A percentile compares a stretch with the other conserved stretches of the same genome.
phyloP scores from a whole-genome alignment of 1,139 yeast genomes.

The Candida frijolesensis region DNA sequence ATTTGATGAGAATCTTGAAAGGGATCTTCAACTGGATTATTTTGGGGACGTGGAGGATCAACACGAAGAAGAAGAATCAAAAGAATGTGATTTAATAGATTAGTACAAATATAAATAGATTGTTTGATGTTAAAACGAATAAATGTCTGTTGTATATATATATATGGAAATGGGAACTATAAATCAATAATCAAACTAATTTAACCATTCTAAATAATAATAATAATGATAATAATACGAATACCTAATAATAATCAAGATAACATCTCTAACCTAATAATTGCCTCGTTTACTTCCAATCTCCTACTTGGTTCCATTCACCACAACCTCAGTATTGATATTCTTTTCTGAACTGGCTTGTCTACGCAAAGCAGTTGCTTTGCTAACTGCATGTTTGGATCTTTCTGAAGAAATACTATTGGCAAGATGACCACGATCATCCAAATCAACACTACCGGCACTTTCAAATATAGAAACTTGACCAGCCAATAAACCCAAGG shows the following conservation, averaged over 20 bases:
- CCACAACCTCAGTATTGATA: not conserved
- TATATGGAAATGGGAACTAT: not conserved
- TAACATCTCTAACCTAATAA: not conserved
- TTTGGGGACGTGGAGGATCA: conserved; percentile 12
- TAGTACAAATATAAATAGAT: not conserved
- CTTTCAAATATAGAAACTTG: conserved; percentile 74
- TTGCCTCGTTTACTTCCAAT: too few relatives aligned
- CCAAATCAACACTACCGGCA: conserved; percentile 73
- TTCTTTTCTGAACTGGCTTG: conserved; percentile 21
- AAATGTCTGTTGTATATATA: not conserved
- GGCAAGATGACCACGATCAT: conserved; percentile 69
- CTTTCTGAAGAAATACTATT: conserved; percentile 47
- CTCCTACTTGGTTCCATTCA: not conserved
- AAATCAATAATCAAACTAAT: not conserved
- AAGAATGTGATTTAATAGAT: not conserved
- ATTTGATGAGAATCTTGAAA: conserved; percentile 36
- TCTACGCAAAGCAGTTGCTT: conserved; percentile 30
- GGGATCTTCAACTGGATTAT: conserved; percentile 28
- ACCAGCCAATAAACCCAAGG: conserved; percentile 78
- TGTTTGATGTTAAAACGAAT: not conserved
- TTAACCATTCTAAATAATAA: not conserved
- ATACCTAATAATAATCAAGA: not conserved
- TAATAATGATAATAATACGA: not conserved
- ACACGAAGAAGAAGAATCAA: not conserved
- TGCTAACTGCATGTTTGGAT: conserved; percentile 38